Percentiles rank a stretch among this genome's conserved stretches.
These are phyloP conservation scores for Phytomonas francai DNA, from an alignment of 208 protist species.

Conservation along the genomic window DNA sequence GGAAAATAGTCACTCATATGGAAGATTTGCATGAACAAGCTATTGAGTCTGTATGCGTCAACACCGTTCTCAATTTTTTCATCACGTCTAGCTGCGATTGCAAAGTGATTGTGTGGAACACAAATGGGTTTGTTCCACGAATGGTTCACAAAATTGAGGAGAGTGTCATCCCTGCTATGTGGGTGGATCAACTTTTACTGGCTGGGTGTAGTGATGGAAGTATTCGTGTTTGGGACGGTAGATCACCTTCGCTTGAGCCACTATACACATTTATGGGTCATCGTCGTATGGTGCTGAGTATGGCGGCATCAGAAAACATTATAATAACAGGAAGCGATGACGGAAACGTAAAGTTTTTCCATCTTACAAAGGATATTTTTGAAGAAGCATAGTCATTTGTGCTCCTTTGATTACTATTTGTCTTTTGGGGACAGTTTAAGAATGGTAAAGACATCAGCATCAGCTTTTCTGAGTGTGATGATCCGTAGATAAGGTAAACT, in stretches of 20 bases:
- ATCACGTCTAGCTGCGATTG: conserved; percentile 76
- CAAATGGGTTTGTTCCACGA: conserved; percentile 47
- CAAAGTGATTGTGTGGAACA: conserved; percentile 74
- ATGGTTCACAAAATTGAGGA: conserved; percentile 53
- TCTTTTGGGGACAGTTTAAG: background rate
- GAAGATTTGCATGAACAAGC: conserved; percentile 74
- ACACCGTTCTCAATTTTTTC: conserved; percentile 33
- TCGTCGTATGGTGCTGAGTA: conserved; percentile 67
- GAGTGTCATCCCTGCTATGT: conserved; percentile 70
- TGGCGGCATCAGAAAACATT: conserved; percentile 19
- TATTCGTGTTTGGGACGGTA: conserved; percentile 78
- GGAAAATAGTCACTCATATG: conserved; percentile 51
- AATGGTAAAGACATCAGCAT: background rate
- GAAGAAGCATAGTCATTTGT: background rate
- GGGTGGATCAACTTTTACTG: conserved; percentile 39
- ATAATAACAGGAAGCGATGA: conserved; percentile 70
- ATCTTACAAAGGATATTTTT: conserved; percentile 8
- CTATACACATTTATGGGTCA: conserved; percentile 55
- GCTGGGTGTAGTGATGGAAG: conserved; percentile 78
- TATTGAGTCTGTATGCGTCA: conserved; percentile 69
- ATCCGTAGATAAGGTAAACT: background rate
- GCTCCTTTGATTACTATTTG: conserved; percentile 7
- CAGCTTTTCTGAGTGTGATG: background rate
- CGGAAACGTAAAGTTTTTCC: conserved; percentile 54
- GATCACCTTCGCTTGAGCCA: conserved; percentile 43